A percentile compares a stretch with the other conserved stretches of the same genome.
Evolutionary conservation across 768 basidiomycete genomes (phyloP).

Genomic region (Russula griseocarnosa): DNA sequence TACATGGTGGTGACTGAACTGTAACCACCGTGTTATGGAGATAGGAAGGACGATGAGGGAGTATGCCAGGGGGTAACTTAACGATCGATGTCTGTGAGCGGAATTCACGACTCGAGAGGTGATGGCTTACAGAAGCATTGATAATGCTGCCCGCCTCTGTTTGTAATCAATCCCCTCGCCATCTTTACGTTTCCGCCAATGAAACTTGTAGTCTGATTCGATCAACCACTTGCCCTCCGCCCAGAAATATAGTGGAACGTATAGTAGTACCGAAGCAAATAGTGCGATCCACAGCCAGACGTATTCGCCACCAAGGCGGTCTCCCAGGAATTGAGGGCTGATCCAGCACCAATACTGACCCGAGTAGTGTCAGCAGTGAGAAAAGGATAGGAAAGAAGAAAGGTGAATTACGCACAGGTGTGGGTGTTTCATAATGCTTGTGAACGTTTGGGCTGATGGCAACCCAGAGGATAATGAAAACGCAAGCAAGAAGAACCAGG

Average conservation of each 20-base stretch:
- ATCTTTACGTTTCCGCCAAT: conserved; percentile 16
- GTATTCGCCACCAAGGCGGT: conserved; percentile 43
- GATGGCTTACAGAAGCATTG: conserved; percentile 33
- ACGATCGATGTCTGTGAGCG: background rate
- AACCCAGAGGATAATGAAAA: too few relatives aligned
- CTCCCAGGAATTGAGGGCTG: conserved; percentile 31
- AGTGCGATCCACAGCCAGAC: conserved; percentile 46
- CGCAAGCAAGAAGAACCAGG: too few relatives aligned
- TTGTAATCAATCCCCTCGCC: conserved; percentile 1
- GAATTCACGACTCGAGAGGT: background rate
- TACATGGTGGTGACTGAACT: conserved; percentile 30
- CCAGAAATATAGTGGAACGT: conserved; percentile 40
- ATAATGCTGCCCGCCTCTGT: conserved; percentile 14
- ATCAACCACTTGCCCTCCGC: conserved; percentile 36
- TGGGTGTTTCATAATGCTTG: too few relatives aligned
- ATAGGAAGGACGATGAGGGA: conserved; percentile 40
- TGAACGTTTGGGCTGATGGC: too few relatives aligned
- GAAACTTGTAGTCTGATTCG: conserved; percentile 34
- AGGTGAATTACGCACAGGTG: conserved; percentile 18
- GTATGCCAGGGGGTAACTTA: conserved; percentile 39
- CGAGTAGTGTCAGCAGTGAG: conserved; percentile 14
- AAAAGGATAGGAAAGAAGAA: background rate
- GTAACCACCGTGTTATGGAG: conserved; percentile 41
- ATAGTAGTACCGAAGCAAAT: conserved; percentile 35
- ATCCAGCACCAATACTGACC: conserved; percentile 45